Conservation (phyloP, 192 early-diverging fungal species). For the Backusella westeae region DNA sequence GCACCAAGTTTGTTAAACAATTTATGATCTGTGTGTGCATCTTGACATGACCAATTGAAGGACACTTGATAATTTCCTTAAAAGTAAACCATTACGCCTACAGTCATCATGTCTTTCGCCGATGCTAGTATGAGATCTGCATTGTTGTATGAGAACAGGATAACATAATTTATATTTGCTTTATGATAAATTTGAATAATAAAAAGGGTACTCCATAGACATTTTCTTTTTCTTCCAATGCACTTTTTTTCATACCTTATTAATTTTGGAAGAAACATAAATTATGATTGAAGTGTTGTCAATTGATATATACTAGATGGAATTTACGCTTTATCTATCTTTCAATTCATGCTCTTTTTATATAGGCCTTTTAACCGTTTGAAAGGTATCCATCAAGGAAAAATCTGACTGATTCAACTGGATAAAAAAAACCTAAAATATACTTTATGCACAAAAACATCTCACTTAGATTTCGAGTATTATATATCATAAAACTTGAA, state of each 20-base stretch:
- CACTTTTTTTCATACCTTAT: too few relatives aligned
- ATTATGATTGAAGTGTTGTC: too few relatives aligned
- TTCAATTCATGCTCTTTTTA: too few relatives aligned
- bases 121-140: background rate
- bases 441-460: too few relatives aligned
- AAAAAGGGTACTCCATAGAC: background rate
- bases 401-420: too few relatives aligned
- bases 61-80: background rate
- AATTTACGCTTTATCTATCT: too few relatives aligned
- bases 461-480: background rate
- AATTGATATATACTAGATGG: too few relatives aligned
- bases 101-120: background rate
- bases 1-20: background rate
- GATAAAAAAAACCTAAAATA: too few relatives aligned
- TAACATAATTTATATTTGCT: background rate
- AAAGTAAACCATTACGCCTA: background rate
- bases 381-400: too few relatives aligned
- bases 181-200: background rate
- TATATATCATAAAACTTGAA: background rate
- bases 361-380: too few relatives aligned
- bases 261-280: too few relatives aligned
- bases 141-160: background rate
- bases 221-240: background rate
- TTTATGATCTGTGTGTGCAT: background rate
- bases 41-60: constrained; percentile 4